Base-by-base conservation (phyloP, 1,139 yeast genomes). In the Candida labiduridarum region DNA sequence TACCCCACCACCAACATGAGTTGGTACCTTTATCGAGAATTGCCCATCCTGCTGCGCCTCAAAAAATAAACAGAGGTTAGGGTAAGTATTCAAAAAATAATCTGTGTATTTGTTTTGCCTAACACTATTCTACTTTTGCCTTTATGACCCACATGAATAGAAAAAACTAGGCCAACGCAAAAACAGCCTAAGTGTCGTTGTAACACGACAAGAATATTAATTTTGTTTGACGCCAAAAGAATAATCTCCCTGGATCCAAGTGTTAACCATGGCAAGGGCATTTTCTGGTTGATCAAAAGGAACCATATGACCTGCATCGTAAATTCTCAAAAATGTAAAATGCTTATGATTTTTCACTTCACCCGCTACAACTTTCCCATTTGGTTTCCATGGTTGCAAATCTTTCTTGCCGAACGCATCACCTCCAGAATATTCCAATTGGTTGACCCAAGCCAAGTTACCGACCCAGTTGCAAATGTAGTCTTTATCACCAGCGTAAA, bases 401-500 rank as follows among this genome's bases (percentile, higher is more conserved):
- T 84, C 77, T 47, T 67, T 66, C 35, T 59, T 55, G n/a, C 66
- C 67, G 60, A 84, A 87, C 12, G 72, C 74, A 22, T 76, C 80
- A 49, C 77, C 74, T 46, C 82, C 83, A 33, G 83, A 69, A 85
- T 91, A 87, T 62, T 81, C 83, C 59, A 87, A 76, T 44, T 70
- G 82, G 63, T 87, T 79, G 25, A 89, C 75, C 95, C 94, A 87
- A 12, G 87, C 92, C 61, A 80, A 81, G 71, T 87, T 87, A 64
- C 95, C 95, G 62, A 87, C 75, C 95, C 95, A 87, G 74, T 87
- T 87, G 68, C 95, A 87, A 60, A 87, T 87, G 65, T 82, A 88
- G 71, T 87, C 95, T 70, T 87, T 87, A 71, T 87, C 95, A 71
- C 95, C 95, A 39, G 95, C 94, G 58, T 87, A 87, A 53, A 87